A percentile compares a stretch with the other conserved stretches of the same genome.
Evolutionary conservation across 306 rosid species (phyloP).

Genomic region (Lablab purpureus): DNA sequence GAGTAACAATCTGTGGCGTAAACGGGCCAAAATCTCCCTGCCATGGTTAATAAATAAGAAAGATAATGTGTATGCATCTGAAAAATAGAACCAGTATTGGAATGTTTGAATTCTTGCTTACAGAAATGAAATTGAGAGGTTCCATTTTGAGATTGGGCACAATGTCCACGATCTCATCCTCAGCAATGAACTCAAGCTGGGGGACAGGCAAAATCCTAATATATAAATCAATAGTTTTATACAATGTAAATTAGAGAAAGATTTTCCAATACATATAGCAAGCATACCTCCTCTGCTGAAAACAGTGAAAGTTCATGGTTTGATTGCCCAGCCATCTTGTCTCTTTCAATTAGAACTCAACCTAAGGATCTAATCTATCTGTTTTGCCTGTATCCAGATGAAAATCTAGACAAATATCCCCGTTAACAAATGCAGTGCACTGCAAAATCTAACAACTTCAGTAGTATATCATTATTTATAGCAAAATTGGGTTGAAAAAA

Average conservation of each 20-base stretch:
- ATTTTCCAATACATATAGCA: background rate
- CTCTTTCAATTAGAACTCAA: constrained; percentile 24
- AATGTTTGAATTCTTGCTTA: constrained; percentile 45
- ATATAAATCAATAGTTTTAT: constrained; percentile 6
- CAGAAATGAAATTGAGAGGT: constrained; percentile 75
- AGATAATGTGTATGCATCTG: background rate
- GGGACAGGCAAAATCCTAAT: constrained; percentile 26
- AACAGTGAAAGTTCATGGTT: constrained; percentile 52
- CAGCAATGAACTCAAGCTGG: constrained; percentile 89
- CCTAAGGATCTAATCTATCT: constrained; percentile 4
- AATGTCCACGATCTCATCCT: constrained; percentile 76
- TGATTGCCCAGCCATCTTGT: constrained; percentile 59
- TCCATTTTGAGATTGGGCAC: constrained; percentile 91
- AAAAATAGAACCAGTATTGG: background rate
- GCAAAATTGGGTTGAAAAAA: background rate
- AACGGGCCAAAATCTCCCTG: constrained; percentile 99
- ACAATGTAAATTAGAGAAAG: constrained; percentile 7
- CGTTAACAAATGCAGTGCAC: background rate
- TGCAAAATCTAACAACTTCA: constrained; percentile 20
- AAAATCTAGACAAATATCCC: background rate
- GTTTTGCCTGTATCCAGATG: background rate
- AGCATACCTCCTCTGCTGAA: constrained; percentile 57
- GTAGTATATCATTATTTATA: background rate
- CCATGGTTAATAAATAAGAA: constrained; percentile 33
- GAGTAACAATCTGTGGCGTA: constrained; percentile 72